These are phyloP conservation scores for Penicillium cinerascens DNA, from an alignment of 495 filamentous ascomycete genomes.

Conservation along the genomic window DNA sequence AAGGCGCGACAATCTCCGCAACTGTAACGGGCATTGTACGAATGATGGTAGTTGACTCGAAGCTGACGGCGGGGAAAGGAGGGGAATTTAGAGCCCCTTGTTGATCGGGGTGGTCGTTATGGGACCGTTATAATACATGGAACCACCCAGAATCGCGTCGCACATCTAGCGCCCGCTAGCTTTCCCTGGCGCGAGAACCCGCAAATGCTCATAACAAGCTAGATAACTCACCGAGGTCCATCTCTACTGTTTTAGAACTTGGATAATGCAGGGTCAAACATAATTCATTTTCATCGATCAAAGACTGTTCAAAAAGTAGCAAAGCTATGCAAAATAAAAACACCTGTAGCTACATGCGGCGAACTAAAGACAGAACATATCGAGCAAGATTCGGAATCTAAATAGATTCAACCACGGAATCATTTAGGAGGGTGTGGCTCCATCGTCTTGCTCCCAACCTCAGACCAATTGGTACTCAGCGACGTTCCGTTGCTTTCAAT, in stretches of 20 bases:
- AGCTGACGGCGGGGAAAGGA: too few relatives aligned
- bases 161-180: neutral
- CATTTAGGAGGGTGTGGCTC: conserved; percentile 60
- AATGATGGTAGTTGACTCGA: too few relatives aligned
- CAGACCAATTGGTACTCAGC: conserved; percentile 88
- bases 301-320: neutral
- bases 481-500: conserved; percentile 89
- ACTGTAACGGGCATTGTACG: conserved; percentile 5
- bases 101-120: too few relatives aligned
- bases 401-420: neutral
- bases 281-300: neutral
- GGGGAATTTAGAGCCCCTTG: too few relatives aligned
- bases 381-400: neutral
- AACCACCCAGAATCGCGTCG: too few relatives aligned
- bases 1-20: conserved; percentile 13
- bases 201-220: neutral
- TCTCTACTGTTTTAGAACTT: too few relatives aligned
- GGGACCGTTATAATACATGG: too few relatives aligned
- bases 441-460: conserved; percentile 71
- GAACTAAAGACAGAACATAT: neutral
- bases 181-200: neutral
- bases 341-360: conserved; percentile 25
- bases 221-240: too few relatives aligned
- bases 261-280: neutral
- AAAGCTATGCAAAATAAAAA: neutral